These are phyloP conservation scores for Dissophora globulifera DNA, from an alignment of 192 early-diverging fungal species.

Conservation along the genomic window DNA sequence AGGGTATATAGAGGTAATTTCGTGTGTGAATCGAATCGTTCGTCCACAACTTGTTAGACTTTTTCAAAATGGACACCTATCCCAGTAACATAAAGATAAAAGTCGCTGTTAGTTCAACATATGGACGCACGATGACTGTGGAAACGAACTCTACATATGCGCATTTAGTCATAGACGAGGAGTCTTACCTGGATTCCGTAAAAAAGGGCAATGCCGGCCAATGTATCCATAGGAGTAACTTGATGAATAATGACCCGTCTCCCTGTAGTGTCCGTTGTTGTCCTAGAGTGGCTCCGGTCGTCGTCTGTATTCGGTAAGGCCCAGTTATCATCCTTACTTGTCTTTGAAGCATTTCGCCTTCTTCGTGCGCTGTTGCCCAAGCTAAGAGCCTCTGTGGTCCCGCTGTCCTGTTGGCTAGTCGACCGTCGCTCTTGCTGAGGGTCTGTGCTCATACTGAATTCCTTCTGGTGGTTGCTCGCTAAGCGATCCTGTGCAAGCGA, in stretches of 20 bases:
- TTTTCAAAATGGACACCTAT: slow-evolving; percentile 54
- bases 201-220: slow-evolving; percentile 60
- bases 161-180: no score
- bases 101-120: no score
- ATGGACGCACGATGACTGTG: no score
- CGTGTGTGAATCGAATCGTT: slow-evolving; percentile 63
- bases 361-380: neutral
- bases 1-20: slow-evolving; percentile 61
- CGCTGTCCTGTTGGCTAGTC: neutral
- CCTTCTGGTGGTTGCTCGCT: slow-evolving; percentile 7
- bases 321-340: slow-evolving; percentile 3
- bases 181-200: slow-evolving; percentile 65
- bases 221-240: slow-evolving; percentile 52
- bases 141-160: no score
- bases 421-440: neutral
- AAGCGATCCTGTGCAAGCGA: neutral
- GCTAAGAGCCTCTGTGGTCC: neutral
- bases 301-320: neutral
- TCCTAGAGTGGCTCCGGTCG: neutral
- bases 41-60: slow-evolving; percentile 62
- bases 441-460: slow-evolving; percentile 35
- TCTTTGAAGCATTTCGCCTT: slow-evolving; percentile 18
- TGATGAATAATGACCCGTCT: slow-evolving; percentile 57
- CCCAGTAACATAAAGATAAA: neutral
- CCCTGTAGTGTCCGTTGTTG: neutral